Conservation (phyloP, 1,139 yeast genomes). For the Eremothecium cymbalariae region DNA sequence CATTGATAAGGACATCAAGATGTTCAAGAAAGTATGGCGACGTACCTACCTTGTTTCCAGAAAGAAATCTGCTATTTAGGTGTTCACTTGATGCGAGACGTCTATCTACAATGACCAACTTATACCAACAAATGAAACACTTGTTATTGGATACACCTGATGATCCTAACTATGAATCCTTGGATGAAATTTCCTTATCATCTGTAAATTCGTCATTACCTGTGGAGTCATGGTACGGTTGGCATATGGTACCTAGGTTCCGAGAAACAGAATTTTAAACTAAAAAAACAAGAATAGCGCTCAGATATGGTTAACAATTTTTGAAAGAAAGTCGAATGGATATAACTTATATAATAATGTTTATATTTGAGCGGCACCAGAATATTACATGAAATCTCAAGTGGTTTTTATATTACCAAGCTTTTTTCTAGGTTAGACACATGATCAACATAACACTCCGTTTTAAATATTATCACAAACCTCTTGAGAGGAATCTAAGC, state of each 20-base stretch:
- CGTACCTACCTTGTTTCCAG: conserved; percentile 18
- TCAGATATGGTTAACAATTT: no score
- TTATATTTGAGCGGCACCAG: no score
- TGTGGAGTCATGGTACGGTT: conserved; percentile 16
- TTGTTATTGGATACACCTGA: conserved; percentile 1
- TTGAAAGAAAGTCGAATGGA: no score
- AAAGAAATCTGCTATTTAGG: conserved; percentile 12
- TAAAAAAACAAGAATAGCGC: no score
- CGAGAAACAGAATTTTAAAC: conserved; percentile 12
- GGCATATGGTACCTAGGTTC: conserved; percentile 18
- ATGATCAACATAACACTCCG: no score
- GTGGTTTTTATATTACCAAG: no score
- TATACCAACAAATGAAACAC: conserved; percentile 4
- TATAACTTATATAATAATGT: no score
- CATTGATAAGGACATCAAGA: not conserved
- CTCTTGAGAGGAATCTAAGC: no score
- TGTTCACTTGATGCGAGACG: conserved; percentile 11
- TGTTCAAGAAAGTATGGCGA: conserved; percentile 11
- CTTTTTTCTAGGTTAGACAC: no score
- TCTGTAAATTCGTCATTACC: conserved; percentile 7
- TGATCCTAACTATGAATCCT: not conserved
- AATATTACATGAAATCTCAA: no score
- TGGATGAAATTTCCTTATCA: conserved; percentile 6
- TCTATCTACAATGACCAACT: not conserved
- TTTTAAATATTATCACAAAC: no score